Evolutionary conservation across 2,329 filamentous ascomycete species (phyloP), one percentile per base, ranked within the genome.

Genomic region (Fusarium armeniacum): DNA sequence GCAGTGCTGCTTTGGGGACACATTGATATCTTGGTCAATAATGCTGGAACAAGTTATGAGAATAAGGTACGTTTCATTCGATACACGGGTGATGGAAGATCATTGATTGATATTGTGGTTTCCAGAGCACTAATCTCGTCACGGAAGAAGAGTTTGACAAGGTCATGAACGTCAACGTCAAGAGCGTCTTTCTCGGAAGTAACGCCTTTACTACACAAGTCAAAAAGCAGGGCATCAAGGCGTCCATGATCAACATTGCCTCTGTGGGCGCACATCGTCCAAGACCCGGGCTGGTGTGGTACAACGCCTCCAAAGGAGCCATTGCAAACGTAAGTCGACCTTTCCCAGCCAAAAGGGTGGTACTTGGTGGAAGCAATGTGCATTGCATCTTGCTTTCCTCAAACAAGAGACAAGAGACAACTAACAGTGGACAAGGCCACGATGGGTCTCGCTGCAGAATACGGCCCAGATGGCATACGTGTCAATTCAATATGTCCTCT

Each of bases 401-500:
- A 30, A 9, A 18, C 16, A 32, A 24, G 35, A 20, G 32, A 26
- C 7, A 36, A 12, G 33, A 52, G 46, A 11, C 8, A 53, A 45
- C 63, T 66, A 35, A 66, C 6, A 26, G 3, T 9, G 13, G 20
- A 8, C 46, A 7, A 69, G 63, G 63, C 87, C 40, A 84, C 82
- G 1, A 86, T 86, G 77, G 76, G 79, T 3, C 78, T 94, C 69
- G 92, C 91, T 1, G 89, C 91, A 2, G 91, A 94, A 77, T 94
- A 91, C 71, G 92, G 89, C 1, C 85, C 87, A 0, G 86, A 91
- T 57, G 85, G 92, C 70, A 92, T 94, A 68, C 86, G 91, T 1
- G 90, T 94, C 73, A 93, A 93, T 67, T 85, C 87, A 3, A 87
- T 94, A 16, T 91, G 89, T 47, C 91, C 91, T 0, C 84, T 93